Conservation (phyloP, 371 early-diverging fungal species). For the Mucor irregularis region DNA sequence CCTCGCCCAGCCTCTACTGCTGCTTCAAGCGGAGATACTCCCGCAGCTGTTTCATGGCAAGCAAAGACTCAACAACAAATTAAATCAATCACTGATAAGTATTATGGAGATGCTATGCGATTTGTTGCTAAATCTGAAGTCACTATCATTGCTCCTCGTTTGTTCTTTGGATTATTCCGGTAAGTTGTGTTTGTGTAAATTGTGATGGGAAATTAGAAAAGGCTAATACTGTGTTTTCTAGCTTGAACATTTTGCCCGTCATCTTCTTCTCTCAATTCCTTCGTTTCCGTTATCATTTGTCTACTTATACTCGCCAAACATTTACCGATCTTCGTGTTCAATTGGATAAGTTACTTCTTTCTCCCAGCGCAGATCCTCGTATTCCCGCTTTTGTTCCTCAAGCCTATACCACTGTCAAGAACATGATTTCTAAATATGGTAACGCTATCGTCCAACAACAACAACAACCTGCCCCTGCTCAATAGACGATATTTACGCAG, state of each 20-base stretch:
- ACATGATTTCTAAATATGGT: slow-evolving; percentile 57
- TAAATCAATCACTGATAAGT: slow-evolving; percentile 66
- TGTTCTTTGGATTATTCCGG: slow-evolving; percentile 69
- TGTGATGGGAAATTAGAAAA: background rate
- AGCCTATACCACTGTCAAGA: slow-evolving; percentile 55
- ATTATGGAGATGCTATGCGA: slow-evolving; percentile 72
- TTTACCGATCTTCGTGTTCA: slow-evolving; percentile 57
- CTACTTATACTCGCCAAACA: slow-evolving; percentile 66
- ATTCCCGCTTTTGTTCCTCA: slow-evolving; percentile 61
- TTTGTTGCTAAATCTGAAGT: slow-evolving; percentile 82
- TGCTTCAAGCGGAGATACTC: slow-evolving; percentile 14
- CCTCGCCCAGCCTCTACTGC: slow-evolving; percentile 58
- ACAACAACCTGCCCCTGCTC: slow-evolving; percentile 24
- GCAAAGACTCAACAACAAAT: slow-evolving; percentile 58
- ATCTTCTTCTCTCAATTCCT: slow-evolving; percentile 83
- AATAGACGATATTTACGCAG: slow-evolving; percentile 2
- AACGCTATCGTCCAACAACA: slow-evolving; percentile 56
- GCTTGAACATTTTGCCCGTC: slow-evolving; percentile 72
- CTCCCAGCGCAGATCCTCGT: slow-evolving; percentile 56
- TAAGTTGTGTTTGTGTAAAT: slow-evolving; percentile 25
- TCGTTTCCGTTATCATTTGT: slow-evolving; percentile 81
- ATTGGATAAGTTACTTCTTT: slow-evolving; percentile 54
- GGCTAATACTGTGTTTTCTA: slow-evolving; percentile 18
- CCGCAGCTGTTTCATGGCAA: slow-evolving; percentile 35
- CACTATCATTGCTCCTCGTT: slow-evolving; percentile 70